Percentiles rank a stretch among this genome's conserved stretches.
Conservation (phyloP, 1,284 basidiomycete genomes). For the Neolentinus lepideus region DNA sequence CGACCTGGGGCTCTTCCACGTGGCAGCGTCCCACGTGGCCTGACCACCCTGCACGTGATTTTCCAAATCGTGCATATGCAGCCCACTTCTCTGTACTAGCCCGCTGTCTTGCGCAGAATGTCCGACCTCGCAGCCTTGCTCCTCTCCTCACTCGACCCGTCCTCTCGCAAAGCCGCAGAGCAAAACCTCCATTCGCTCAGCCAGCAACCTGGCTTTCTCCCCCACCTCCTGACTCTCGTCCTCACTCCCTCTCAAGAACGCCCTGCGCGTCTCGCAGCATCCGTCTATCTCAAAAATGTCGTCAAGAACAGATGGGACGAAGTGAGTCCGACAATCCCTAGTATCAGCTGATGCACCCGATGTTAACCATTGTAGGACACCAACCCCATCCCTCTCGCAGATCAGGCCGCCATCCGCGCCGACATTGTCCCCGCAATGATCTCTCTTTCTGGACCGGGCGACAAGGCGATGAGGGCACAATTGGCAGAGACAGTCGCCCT, state of each 20-base stretch:
- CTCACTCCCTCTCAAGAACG: slow-evolving; percentile 63
- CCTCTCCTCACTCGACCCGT: slow-evolving; percentile 67
- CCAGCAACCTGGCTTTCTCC: slow-evolving; percentile 72
- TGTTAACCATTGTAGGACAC: slow-evolving; percentile 41
- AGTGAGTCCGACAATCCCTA: slow-evolving; percentile 35
- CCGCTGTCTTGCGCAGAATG: too few species aligned
- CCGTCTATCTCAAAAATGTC: slow-evolving; percentile 86
- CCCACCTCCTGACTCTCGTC: slow-evolving; percentile 65
- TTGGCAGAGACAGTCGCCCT: slow-evolving; percentile 86
- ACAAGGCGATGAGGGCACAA: slow-evolving; percentile 70
- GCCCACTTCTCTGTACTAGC: too few species aligned
- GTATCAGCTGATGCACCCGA: background rate
- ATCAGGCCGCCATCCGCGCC: slow-evolving; percentile 62
- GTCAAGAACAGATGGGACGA: slow-evolving; percentile 84
- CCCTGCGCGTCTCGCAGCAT: slow-evolving; percentile 71
- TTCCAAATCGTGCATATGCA: too few species aligned
- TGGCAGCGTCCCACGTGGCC: too few species aligned
- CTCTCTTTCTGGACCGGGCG: slow-evolving; percentile 55
- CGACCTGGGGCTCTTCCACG: too few species aligned
- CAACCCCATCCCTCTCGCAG: slow-evolving; percentile 49
- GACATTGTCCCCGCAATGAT: slow-evolving; percentile 83
- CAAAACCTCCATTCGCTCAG: slow-evolving; percentile 63
- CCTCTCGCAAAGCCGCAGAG: slow-evolving; percentile 76
- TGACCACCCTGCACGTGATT: too few species aligned
- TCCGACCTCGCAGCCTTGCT: slow-evolving; percentile 61